These are phyloP conservation scores for Trichoderma hamatum DNA, from an alignment of 2,329 filamentous ascomycete genomes.

Conservation along the genomic window DNA sequence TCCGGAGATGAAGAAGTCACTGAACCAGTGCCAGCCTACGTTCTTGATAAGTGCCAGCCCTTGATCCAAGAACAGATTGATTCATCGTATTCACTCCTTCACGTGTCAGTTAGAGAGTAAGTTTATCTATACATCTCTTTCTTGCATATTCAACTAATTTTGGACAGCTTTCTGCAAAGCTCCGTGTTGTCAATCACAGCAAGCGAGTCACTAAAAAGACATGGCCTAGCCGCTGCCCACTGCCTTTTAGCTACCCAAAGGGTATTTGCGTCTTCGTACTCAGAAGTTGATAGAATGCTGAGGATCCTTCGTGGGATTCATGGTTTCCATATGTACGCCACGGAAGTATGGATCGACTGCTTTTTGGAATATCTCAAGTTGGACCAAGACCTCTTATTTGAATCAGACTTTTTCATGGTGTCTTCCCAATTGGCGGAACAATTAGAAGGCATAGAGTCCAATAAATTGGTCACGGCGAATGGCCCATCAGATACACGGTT, in stretches of 20 bases:
- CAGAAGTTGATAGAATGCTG: neutral
- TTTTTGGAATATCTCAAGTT: neutral
- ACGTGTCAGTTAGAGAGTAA: slow-evolving; percentile 37
- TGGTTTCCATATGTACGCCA: slow-evolving; percentile 27
- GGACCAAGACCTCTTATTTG: neutral
- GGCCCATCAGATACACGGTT: neutral
- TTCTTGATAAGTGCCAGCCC: slow-evolving; percentile 33
- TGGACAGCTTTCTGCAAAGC: slow-evolving; percentile 12
- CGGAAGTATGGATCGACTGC: slow-evolving; percentile 25
- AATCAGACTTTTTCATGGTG: neutral
- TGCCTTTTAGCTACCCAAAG: slow-evolving; percentile 15
- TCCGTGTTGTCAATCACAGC: neutral
- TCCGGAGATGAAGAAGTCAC: slow-evolving; percentile 16
- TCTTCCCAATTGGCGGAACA: neutral
- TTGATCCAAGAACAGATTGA: slow-evolving; percentile 34
- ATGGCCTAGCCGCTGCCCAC: slow-evolving; percentile 7
- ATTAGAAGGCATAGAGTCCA: neutral
- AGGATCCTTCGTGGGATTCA: slow-evolving; percentile 13
- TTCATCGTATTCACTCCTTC: slow-evolving; percentile 35
- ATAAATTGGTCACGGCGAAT: too few relatives aligned
- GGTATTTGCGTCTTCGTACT: neutral
- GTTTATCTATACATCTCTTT: neutral
- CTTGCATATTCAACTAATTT: neutral
- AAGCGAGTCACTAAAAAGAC: neutral
- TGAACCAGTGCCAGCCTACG: slow-evolving; percentile 32